Percentiles rank a stretch among this genome's conserved stretches.
Evolutionary conservation across 2,329 filamentous ascomycete genomes (phyloP).

Genomic region (Westerdykella sp.): DNA sequence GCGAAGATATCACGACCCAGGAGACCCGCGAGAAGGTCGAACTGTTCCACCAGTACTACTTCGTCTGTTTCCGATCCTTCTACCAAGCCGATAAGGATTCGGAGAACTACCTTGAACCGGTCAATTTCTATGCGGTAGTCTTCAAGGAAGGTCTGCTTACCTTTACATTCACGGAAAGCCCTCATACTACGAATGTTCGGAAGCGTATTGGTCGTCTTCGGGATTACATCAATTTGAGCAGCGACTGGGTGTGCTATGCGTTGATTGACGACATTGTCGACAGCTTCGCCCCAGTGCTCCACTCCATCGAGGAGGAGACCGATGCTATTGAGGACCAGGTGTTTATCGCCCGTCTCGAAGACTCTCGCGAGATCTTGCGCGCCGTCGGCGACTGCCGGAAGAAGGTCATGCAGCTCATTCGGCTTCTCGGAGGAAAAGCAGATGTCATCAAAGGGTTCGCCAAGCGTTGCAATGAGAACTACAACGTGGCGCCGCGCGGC

Average conservation of each 20-base stretch:
- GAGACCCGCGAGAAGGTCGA: constrained; percentile 98
- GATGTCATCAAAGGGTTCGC: constrained; percentile 97
- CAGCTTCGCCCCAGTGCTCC: constrained; percentile 84
- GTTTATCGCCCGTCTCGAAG: constrained; percentile 83
- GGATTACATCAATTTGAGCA: constrained; percentile 89
- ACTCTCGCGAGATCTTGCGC: constrained; percentile 79
- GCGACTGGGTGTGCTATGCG: constrained; percentile 98
- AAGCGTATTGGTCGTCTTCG: constrained; percentile 88
- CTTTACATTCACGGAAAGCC: constrained; percentile 85
- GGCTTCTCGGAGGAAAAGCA: constrained; percentile 92
- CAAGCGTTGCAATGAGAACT: constrained; percentile 97
- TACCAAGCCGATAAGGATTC: constrained; percentile 72
- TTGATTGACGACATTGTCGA: constrained; percentile 98
- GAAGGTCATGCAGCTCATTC: constrained; percentile 88
- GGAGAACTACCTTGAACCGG: constrained; percentile 81
- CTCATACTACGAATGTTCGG: constrained; percentile 81
- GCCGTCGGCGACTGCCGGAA: constrained; percentile 87
- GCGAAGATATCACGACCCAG: constrained; percentile 92
- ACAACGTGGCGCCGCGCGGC: constrained; percentile 88
- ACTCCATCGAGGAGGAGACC: constrained; percentile 77
- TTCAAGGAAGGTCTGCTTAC: constrained; percentile 93
- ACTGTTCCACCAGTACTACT: constrained; percentile 95
- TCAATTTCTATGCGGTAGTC: constrained; percentile 95
- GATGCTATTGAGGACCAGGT: constrained; percentile 94
- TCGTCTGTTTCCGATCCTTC: constrained; percentile 95